These are phyloP conservation scores for Scleroderma bovista DNA, from an alignment of 768 basidiomycete genomes.

Conservation along the genomic window DNA sequence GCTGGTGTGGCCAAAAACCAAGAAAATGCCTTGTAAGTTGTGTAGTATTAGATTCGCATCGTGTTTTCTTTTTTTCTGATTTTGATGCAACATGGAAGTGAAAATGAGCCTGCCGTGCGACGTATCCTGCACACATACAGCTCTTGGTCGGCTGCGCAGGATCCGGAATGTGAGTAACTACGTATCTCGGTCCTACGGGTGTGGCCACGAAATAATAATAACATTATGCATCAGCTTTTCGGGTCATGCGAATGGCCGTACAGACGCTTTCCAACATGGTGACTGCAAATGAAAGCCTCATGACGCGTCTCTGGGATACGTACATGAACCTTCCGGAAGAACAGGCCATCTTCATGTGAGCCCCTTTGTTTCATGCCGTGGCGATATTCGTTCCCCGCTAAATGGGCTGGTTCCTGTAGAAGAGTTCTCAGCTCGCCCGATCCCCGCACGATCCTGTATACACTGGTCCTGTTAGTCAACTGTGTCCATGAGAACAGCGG, in stretches of 20 bases:
- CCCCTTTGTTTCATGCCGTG: conserved; percentile 11
- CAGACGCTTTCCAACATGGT: conserved; percentile 84
- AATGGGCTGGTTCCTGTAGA: conserved; percentile 26
- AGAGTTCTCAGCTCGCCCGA: conserved; percentile 65
- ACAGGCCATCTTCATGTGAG: conserved; percentile 70
- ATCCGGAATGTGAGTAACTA: conserved; percentile 45
- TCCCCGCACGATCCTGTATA: conserved; percentile 50
- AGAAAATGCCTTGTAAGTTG: conserved; percentile 60
- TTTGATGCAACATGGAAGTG: conserved; percentile 38
- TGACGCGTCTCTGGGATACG: conserved; percentile 54
- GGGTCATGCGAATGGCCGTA: conserved; percentile 58
- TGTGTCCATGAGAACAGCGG: conserved; percentile 53
- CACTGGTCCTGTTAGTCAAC: conserved; percentile 68
- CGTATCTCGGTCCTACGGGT: too few relatives aligned
- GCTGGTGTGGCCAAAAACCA: conserved; percentile 76
- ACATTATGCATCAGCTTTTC: conserved; percentile 37
- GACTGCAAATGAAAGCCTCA: conserved; percentile 60
- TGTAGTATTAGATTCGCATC: too few relatives aligned
- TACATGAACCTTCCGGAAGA: conserved; percentile 69
- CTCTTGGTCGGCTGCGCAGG: conserved; percentile 66
- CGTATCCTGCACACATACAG: conserved; percentile 66
- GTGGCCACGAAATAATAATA: neutral
- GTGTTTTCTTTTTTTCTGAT: too few relatives aligned
- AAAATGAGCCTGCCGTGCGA: conserved; percentile 67
- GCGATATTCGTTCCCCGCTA: conserved; percentile 2